Conservation (phyloP, 2,329 filamentous ascomycete species). For the Neofusicoccum laricinum region DNA sequence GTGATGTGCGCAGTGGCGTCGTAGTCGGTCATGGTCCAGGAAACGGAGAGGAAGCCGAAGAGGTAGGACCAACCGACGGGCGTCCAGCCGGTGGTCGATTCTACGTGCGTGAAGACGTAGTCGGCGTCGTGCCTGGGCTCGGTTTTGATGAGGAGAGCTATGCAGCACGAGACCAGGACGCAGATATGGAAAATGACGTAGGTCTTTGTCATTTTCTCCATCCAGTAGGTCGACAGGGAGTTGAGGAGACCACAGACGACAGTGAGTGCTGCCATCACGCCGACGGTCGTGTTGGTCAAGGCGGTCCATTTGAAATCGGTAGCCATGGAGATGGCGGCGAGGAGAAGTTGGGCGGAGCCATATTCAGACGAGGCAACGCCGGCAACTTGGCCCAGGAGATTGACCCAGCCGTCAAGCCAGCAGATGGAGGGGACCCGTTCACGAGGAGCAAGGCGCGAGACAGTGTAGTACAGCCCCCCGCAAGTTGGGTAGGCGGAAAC, state of each 20-base stretch:
- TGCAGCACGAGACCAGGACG: conserved; percentile 51
- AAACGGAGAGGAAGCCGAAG: conserved; percentile 60
- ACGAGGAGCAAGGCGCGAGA: conserved; percentile 52
- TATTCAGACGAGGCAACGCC: conserved; percentile 58
- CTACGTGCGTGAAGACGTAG: conserved; percentile 56
- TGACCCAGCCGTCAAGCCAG: conserved; percentile 54
- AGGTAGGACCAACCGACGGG: conserved; percentile 56
- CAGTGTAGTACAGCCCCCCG: conserved; percentile 55
- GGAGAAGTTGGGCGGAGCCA: conserved; percentile 55
- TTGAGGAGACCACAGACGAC: conserved; percentile 54
- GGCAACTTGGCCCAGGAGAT: conserved; percentile 52
- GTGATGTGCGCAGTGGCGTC: conserved; percentile 41
- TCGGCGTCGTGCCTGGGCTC: conserved; percentile 50
- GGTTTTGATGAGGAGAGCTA: conserved; percentile 51
- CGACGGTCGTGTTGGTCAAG: conserved; percentile 47
- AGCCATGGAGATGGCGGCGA: conserved; percentile 54
- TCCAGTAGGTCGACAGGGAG: conserved; percentile 56
- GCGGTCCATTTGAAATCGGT: conserved; percentile 48
- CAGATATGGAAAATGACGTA: conserved; percentile 58
- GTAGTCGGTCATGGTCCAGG: conserved; percentile 61
- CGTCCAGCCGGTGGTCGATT: conserved; percentile 52
- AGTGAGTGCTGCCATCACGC: conserved; percentile 55
- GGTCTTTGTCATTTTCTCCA: conserved; percentile 57
- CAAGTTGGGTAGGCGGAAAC: conserved; percentile 59
- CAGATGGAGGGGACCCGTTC: conserved; percentile 45